Evolutionary conservation across 495 filamentous ascomycete species (phyloP).

Genomic region (Podospora pseudocomata): DNA sequence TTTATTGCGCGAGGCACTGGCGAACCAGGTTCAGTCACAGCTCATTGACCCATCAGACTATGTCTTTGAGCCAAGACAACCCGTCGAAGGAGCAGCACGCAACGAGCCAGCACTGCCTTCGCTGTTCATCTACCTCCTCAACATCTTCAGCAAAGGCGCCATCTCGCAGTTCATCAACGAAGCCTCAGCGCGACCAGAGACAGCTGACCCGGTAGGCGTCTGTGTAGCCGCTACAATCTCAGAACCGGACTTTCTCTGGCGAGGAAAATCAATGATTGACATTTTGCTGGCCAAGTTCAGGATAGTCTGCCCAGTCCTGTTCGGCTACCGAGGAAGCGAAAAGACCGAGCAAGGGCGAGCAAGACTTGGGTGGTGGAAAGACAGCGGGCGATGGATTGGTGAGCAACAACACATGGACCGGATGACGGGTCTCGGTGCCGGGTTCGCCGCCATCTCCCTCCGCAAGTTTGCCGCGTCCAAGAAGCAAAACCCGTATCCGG

Average conservation of each 20-base stretch:
- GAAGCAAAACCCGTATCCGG: constrained; percentile 71
- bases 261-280: constrained; percentile 71
- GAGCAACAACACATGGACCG: constrained; percentile 70
- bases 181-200: constrained; percentile 60
- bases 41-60: constrained; percentile 65
- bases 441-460: constrained; percentile 74
- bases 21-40: constrained; percentile 47
- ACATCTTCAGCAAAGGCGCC: constrained; percentile 73
- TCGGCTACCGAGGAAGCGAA: constrained; percentile 75
- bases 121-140: constrained; percentile 77
- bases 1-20: constrained; percentile 46
- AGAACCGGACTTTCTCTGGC: constrained; percentile 59
- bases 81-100: constrained; percentile 48
- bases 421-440: constrained; percentile 80
- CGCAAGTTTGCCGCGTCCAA: constrained; percentile 71
- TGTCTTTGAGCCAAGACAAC: constrained; percentile 54
- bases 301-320: constrained; percentile 77
- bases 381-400: constrained; percentile 53
- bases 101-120: constrained; percentile 58
- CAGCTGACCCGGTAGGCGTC: constrained; percentile 81
- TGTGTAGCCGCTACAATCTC: constrained; percentile 72
- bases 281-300: constrained; percentile 86
- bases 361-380: constrained; percentile 73
- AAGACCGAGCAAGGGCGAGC: constrained; percentile 63
- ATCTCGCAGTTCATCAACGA: constrained; percentile 75